Evolutionary conservation across 352 stramenopile species (phyloP), one percentile per base, ranked within the genome.

Genomic region (Elongisporangium anandrum): DNA sequence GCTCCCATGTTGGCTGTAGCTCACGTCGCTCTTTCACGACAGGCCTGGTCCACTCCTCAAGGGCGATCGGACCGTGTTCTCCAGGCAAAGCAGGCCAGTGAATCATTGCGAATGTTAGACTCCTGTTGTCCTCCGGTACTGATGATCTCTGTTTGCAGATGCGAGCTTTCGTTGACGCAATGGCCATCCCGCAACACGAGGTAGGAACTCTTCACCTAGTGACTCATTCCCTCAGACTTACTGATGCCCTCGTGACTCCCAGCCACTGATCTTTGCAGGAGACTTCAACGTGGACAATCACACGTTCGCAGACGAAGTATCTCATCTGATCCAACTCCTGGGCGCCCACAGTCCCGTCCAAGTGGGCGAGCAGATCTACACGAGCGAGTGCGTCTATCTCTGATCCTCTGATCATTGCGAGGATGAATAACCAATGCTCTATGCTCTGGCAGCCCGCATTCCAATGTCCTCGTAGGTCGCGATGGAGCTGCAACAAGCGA

Each of bases 241-340:
- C 41, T 15, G 41, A 19, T 48, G 51, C 16, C 56, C 16, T 13
- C 48, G 8, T 50, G 22, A 45, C 22, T 59, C 63, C 20, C 60
- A 92, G 81, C 82, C 85, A 10, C 60, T 94, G 53, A 68, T 94
- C 21, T 88, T 94, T 64, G 85, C 82, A 1, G 85, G 82, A 0
- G 85, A 94, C 23, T 94, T 94, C 50, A 94, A 94, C 52, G 81
- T 92, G 17, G 85, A 94, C 65, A 92, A 92, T 57, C 72, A 88
- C 52, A 88, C 85, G 26, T 94, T 83, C 57, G 59, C 66, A 3
- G 64, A 75, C 15, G 85, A 94, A 74, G 85, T 94, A 26, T 66
- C 75, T 4, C 58, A 90, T 50, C 22, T 94, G 16, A 70, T 90
- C 1, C 56, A 74, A 9, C 24, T 94, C 38, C 70, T 94, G 6